Evolutionary conservation across 2,329 filamentous ascomycete species (phyloP).

Genomic region (Pochonia chlamydosporia): DNA sequence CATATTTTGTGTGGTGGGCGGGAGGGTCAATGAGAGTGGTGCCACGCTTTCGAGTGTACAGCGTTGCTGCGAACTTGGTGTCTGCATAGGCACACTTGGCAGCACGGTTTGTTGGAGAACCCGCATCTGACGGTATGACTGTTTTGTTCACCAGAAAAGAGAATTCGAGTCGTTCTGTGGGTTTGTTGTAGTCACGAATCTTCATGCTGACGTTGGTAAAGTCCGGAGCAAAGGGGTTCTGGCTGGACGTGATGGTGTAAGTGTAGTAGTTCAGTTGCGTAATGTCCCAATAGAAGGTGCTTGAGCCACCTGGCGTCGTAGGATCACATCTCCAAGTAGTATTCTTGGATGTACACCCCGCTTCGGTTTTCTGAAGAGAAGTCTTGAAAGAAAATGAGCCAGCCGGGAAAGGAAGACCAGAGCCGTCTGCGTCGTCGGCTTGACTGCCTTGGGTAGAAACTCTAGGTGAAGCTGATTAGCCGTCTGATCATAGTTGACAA

Average conservation of each 20-base stretch:
- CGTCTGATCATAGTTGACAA: not conserved
- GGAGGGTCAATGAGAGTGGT: constrained; percentile 13
- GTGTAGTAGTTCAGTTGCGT: constrained; percentile 27
- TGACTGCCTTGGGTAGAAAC: constrained; percentile 5
- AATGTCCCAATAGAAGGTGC: constrained; percentile 60
- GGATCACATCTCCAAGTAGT: constrained; percentile 60
- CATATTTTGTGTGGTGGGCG: constrained; percentile 3
- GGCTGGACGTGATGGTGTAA: constrained; percentile 47
- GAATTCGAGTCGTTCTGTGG: constrained; percentile 54
- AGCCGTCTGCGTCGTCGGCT: not conserved
- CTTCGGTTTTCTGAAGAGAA: constrained; percentile 45
- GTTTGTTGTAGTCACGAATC: constrained; percentile 39
- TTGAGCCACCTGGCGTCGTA: constrained; percentile 34
- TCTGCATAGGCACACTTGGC: constrained; percentile 53
- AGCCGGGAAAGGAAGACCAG: constrained; percentile 42
- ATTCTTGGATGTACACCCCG: constrained; percentile 52
- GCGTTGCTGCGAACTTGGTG: constrained; percentile 48
- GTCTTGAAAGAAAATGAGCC: constrained; percentile 59
- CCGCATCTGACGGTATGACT: constrained; percentile 39
- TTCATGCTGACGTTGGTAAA: constrained; percentile 48
- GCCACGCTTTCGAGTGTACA: constrained; percentile 49
- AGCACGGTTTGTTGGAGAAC: constrained; percentile 36
- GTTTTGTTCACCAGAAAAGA: constrained; percentile 45
- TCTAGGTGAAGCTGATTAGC: not conserved
- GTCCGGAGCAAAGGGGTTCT: constrained; percentile 49